Conservation (phyloP, 257 asterid genomes). For the Penstemon davidsonii region DNA sequence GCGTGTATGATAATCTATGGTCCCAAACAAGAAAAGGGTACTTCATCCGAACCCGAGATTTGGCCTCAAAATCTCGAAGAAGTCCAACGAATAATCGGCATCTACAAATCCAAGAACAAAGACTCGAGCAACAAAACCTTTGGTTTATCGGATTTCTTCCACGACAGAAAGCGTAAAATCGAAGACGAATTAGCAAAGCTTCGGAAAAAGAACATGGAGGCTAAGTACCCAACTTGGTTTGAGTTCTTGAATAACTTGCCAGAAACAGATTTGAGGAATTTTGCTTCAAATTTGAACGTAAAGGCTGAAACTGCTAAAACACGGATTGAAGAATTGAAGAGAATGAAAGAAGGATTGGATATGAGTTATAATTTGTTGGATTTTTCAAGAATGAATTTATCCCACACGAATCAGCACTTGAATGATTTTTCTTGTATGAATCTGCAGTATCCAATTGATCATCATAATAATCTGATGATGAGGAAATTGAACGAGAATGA, state of each 20-base stretch:
- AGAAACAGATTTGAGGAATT: conserved; percentile 29
- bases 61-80: conserved; percentile 42
- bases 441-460: too few relatives aligned
- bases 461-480: too few relatives aligned
- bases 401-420: too few relatives aligned
- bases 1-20: conserved; percentile 63
- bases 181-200: conserved; percentile 45
- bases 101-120: conserved; percentile 34
- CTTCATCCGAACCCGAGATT: conserved; percentile 26
- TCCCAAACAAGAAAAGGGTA: conserved; percentile 29
- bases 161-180: conserved; percentile 34
- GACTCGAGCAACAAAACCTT: conserved; percentile 30
- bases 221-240: conserved; percentile 36
- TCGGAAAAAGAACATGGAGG: conserved; percentile 38
- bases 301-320: conserved; percentile 25
- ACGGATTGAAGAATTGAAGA: conserved; percentile 27
- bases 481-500: too few relatives aligned
- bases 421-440: not conserved
- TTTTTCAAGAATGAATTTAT: too few relatives aligned
- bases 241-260: conserved; percentile 23
- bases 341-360: conserved; percentile 1
- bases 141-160: conserved; percentile 39
- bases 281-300: conserved; percentile 22
- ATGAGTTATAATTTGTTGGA: not conserved
- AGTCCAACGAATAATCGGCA: conserved; percentile 25